Base-by-base conservation (phyloP, 306 rosid species). In the Cucumis sativus region DNA sequence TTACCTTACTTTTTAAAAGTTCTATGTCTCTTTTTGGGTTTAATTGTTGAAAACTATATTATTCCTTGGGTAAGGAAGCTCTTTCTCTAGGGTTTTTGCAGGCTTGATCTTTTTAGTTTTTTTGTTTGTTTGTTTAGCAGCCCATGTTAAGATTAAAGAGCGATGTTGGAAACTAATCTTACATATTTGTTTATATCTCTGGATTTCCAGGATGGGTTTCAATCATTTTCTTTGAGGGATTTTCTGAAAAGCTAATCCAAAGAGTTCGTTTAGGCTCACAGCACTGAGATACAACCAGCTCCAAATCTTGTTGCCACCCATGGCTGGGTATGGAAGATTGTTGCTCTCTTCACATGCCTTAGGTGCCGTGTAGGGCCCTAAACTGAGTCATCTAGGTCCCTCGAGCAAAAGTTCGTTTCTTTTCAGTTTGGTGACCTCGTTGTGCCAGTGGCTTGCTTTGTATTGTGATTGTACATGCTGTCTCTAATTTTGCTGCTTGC, bases 141-240 rank as follows among this genome's bases (percentile, higher is more conserved):
- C 33, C 57, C 14, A 20, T 58, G 57, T 59, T 76, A 49, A 51
- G 57, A 52, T 8, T 52, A 15, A 16, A 16, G 74, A 49, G 33
- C 11, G 12, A 21, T 20, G 59, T 13, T 11, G 16, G n/a, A 30
- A 20, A n/a, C 52, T 49, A 41, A 45, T 63, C 39, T 74, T 74
- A 25, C 12, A 72, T 35, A 56, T 10, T 58, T 56, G 40, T 10
- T 40, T 4, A 0, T 35, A 37, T 41, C 51, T 80, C 49, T 83
- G 81, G 77, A 56, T 55, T 82, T 86, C 85, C 82, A 95, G 99
- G 97, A 92, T 54, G 89, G 83, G 18, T 79, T 78, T 63, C 89
- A 83, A 5, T 65, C 91, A 25, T 95, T 95, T 86, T 88, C 93
- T 78, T 80, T 91, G 81, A 79, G 82, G 84, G 90, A 93, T 77